These are phyloP conservation scores for Fusarium setosum DNA, from an alignment of 2,329 filamentous ascomycete species.

Conservation along the genomic window DNA sequence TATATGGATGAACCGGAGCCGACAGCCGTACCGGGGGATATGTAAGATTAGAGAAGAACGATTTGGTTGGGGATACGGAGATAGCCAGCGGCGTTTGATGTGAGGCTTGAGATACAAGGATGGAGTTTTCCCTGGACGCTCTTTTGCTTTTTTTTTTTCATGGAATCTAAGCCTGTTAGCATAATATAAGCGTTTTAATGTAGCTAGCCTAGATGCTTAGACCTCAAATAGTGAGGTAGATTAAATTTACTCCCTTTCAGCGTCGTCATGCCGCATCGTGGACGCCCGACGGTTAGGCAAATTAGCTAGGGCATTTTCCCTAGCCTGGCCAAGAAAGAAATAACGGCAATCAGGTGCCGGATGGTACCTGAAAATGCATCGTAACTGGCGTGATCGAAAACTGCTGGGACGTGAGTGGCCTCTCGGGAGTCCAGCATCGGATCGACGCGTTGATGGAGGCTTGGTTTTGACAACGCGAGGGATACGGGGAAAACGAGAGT, in stretches of 20 bases:
- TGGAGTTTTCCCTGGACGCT: conserved; percentile 15
- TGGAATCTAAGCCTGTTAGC: conserved; percentile 3
- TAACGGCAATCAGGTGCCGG: not conserved
- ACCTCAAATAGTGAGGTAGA: not conserved
- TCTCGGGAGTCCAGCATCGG: not conserved
- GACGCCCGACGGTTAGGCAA: too few relatives aligned
- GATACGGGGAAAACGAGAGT: conserved; percentile 34
- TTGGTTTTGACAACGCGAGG: conserved; percentile 11
- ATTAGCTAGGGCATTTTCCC: too few relatives aligned
- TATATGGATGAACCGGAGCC: not conserved
- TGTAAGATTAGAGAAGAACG: conserved; percentile 17
- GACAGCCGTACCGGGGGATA: not conserved
- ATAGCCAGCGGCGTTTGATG: conserved; percentile 27
- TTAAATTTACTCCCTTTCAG: not conserved
- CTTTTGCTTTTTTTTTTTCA: conserved; percentile 10
- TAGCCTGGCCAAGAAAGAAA: not conserved
- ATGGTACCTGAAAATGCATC: not conserved
- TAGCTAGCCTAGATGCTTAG: not conserved
- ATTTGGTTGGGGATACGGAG: conserved; percentile 21
- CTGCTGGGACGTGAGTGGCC: not conserved
- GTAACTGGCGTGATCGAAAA: not conserved
- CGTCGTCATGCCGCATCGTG: not conserved
- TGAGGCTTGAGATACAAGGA: conserved; percentile 21
- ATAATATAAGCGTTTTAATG: not conserved
- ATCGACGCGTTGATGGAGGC: not conserved